Percentiles rank a stretch among this genome's conserved stretches.
Evolutionary conservation across 805 yeast genomes (phyloP).

Genomic region (Wickerhamomyces kurtzmanii): DNA sequence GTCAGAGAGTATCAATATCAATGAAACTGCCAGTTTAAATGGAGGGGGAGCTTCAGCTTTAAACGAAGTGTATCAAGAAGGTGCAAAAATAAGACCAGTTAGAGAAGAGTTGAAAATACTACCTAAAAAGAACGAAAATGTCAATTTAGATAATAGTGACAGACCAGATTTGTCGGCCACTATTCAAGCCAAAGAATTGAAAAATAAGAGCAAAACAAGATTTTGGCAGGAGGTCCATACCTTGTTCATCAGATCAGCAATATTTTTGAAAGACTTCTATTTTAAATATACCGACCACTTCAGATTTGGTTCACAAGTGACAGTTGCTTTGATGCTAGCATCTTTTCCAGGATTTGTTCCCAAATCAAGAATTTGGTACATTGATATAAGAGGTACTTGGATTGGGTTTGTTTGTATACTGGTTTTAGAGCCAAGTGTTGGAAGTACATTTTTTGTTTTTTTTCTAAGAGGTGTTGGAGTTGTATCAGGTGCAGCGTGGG

Average conservation of each 20-base stretch:
- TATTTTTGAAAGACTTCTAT: conserved; percentile 3
- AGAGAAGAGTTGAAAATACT: too few relatives aligned
- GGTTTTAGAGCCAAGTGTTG: conserved; percentile 39
- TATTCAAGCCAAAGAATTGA: too few relatives aligned
- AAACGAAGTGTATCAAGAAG: too few relatives aligned
- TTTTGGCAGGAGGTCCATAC: too few relatives aligned
- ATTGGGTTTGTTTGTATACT: conserved; percentile 42
- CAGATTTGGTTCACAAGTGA: conserved; percentile 35
- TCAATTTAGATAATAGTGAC: too few relatives aligned
- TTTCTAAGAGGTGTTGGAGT: conserved; percentile 38
- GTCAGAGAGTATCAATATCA: conserved; percentile 8
- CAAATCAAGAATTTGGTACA: conserved; percentile 35
- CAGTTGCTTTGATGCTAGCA: conserved; percentile 32
- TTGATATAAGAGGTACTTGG: conserved; percentile 39
- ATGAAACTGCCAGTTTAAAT: conserved; percentile 25
- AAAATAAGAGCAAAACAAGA: not conserved
- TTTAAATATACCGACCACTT: conserved; percentile 22
- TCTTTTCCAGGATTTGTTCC: conserved; percentile 44
- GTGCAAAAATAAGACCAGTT: too few relatives aligned
- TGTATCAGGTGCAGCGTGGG: conserved; percentile 38
- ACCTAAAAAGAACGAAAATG: too few relatives aligned
- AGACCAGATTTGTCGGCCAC: too few relatives aligned
- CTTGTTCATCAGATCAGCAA: not conserved
- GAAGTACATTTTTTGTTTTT: conserved; percentile 37
- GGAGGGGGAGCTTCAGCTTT: too few relatives aligned